A percentile compares a stretch with the other conserved stretches of the same genome.
Conservation (phyloP, 345 rosid genomes). For the Psidium guajava region DNA sequence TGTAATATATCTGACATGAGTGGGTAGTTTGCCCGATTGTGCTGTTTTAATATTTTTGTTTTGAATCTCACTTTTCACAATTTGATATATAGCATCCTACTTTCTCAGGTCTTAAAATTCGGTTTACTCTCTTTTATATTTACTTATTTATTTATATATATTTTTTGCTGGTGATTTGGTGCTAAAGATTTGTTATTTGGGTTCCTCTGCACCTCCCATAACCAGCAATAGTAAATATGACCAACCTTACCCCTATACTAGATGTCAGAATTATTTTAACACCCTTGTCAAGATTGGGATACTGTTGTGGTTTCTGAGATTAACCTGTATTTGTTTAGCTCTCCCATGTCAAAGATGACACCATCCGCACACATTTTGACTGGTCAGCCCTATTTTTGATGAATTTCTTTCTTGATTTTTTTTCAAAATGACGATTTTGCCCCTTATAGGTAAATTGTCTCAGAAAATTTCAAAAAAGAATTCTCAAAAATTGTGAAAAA, state of each 20-base stretch:
- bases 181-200: constrained; percentile 3
- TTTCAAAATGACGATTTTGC: no score
- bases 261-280: constrained; percentile 14
- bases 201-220: constrained; percentile 23
- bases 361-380: neutral
- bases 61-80: constrained; percentile 7
- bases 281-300: constrained; percentile 30
- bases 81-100: neutral
- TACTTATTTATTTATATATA: no score
- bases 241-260: constrained; percentile 15
- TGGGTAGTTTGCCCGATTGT: neutral
- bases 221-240: constrained; percentile 14
- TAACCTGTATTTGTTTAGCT: neutral
- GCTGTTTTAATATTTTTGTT: neutral
- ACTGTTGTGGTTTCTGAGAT: neutral
- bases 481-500: no score
- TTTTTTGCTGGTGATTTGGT: constrained; percentile 13
- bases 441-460: no score
- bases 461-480: no score
- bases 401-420: no score
- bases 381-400: no score
- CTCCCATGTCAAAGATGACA: neutral
- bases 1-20: neutral
- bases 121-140: neutral
- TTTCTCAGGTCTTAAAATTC: no score